Evolutionary conservation across 176 grass and related monocot genomes (phyloP), one percentile per base, ranked within the genome.

Genomic region (Hsuehochloa calcarea): DNA sequence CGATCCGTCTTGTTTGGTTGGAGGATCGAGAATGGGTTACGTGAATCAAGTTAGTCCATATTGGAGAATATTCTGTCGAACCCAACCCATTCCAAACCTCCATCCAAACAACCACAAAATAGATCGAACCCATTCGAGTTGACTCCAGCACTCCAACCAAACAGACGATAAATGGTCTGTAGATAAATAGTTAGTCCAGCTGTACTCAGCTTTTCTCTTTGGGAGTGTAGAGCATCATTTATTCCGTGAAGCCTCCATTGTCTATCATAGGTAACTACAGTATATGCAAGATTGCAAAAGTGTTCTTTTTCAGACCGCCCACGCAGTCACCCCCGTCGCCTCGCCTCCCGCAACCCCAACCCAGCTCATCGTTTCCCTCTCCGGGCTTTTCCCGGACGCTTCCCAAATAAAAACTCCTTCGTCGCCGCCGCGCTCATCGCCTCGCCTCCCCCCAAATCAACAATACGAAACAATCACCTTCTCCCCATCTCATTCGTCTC

Each of bases 361-460:
- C 78, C 87, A 74, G 58, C 68, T 80, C 68, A 74, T 74, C 81
- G 58, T 88, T 79, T 72, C 86, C 40, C 25, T 69, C 52, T 55
- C 67, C 34, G 51, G 51, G 1, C 79, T 17, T 45, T 6, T 0
- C 64, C 65, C 14, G 38, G 68, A 60, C 58, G 75, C 47, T 14
- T 8, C 50, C 65, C 84, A 64, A 29, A 86, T 89, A 85, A 89
- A 85, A 85, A 62, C 64, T 27, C 62, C 49, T 75, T 37, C 62
- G 76, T 88, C 87, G 55, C 74, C 79, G 82, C 61, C 70, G 63
- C 56, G 56, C 89, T 25, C 78, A 35, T 79, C 70, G 31, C 62
- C 41, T 80, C 56, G 31, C 62, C 41, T 80, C 47, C 52, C 31
- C 6, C 34, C 31, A 50, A 7, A 74, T 74, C 74, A 35, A 1